Percentiles rank a stretch among this genome's conserved stretches.
Evolutionary conservation across 768 basidiomycete genomes (phyloP).

Genomic region (Mrakia blollopis): DNA sequence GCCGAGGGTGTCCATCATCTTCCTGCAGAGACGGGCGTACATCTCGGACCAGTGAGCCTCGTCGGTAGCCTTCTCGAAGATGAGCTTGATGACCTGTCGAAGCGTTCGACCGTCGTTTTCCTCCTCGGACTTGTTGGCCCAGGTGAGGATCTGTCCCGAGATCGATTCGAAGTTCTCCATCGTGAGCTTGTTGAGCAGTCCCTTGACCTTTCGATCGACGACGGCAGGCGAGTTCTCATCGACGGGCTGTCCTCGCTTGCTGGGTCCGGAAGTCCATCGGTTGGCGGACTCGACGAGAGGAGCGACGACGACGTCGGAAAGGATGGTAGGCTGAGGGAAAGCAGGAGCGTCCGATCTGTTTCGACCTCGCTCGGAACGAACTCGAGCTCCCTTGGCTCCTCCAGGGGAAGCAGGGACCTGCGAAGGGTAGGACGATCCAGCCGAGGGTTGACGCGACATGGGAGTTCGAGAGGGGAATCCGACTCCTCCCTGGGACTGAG

Average conservation of each 20-base stretch:
- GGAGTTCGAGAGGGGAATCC: constrained; percentile 34
- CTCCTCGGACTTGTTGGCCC: constrained; percentile 88
- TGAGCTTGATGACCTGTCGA: constrained; percentile 90
- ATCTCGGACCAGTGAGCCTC: constrained; percentile 94
- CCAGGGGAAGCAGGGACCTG: constrained; percentile 7
- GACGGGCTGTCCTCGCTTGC: constrained; percentile 44
- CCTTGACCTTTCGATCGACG: constrained; percentile 89
- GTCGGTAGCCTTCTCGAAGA: constrained; percentile 96
- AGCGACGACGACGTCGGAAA: constrained; percentile 58
- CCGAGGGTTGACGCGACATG: constrained; percentile 57
- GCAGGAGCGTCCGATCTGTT: constrained; percentile 54
- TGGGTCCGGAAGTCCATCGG: constrained; percentile 63
- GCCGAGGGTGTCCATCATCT: constrained; percentile 92
- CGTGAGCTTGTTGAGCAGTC: constrained; percentile 87
- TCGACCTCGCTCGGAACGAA: constrained; percentile 77
- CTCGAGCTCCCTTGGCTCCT: constrained; percentile 49
- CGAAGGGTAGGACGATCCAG: constrained; percentile 2
- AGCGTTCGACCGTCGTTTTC: constrained; percentile 91
- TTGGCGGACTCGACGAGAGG: constrained; percentile 76
- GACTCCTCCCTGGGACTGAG: constrained; percentile 31
- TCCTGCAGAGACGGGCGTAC: constrained; percentile 90
- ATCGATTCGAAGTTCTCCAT: constrained; percentile 96
- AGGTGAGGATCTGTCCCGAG: constrained; percentile 86
- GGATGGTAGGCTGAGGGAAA: constrained; percentile 29
- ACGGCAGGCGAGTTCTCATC: constrained; percentile 72